A percentile compares a stretch with the other conserved stretches of the same genome.
phyloP scores from a whole-genome alignment of 306 rosid genomes.

The Medicago arabica region DNA sequence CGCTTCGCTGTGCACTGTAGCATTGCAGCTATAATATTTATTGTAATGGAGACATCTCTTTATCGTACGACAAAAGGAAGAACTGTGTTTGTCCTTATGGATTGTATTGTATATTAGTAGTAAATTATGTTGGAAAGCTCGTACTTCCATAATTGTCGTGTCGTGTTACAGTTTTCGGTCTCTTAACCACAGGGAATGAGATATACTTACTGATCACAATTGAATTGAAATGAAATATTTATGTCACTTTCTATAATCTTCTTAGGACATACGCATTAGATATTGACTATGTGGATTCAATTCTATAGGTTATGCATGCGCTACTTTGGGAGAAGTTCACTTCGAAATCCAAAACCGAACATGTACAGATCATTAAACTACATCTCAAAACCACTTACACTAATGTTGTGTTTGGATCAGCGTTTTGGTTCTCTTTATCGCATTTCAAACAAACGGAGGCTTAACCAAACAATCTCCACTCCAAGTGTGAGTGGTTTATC shows the following conservation, averaged over 20 bases:
- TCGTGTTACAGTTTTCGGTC: background rate
- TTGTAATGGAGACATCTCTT: conserved; percentile 46
- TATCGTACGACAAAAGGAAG: conserved; percentile 56
- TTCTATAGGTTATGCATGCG: background rate
- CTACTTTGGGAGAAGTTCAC: background rate
- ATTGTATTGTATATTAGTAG: conserved; percentile 34
- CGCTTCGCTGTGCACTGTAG: conserved; percentile 31
- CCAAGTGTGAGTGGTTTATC: no score
- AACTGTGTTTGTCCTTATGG: conserved; percentile 50
- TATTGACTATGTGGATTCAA: background rate
- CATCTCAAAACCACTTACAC: no score
- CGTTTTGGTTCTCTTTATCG: no score
- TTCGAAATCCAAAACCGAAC: background rate
- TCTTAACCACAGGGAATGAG: background rate
- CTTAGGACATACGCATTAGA: conserved; percentile 33
- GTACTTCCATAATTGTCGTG: conserved; percentile 45
- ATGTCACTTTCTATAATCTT: conserved; percentile 43
- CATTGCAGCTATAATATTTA: conserved; percentile 33
- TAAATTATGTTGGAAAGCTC: conserved; percentile 46
- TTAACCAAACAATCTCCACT: no score
- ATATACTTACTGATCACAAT: background rate
- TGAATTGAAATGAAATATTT: conserved; percentile 23
- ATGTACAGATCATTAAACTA: no score
- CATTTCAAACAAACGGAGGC: no score
- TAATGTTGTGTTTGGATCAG: no score